phyloP scores from a whole-genome alignment of 768 basidiomycete genomes.

The Leccinum rimulosum region DNA sequence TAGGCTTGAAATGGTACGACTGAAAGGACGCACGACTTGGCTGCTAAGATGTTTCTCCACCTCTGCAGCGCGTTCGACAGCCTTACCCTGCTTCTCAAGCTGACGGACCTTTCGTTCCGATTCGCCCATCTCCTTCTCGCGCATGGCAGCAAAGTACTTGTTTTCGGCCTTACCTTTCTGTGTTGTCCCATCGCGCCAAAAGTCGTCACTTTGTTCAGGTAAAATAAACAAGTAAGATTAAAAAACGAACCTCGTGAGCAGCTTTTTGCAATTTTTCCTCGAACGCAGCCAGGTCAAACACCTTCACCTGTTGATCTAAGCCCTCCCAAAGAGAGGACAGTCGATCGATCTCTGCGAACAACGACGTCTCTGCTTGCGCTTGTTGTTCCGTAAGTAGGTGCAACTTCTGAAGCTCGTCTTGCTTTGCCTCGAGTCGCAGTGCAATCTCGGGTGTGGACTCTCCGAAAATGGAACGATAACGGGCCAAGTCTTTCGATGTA shows the following conservation, averaged over 20 bases:
- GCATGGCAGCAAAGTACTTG: constrained; percentile 89
- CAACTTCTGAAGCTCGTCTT: constrained; percentile 62
- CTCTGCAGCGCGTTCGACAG: constrained; percentile 64
- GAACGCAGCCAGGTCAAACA: constrained; percentile 71
- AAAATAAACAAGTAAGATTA: background rate
- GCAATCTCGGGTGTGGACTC: constrained; percentile 54
- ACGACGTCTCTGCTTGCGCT: constrained; percentile 63
- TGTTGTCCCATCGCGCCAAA: background rate
- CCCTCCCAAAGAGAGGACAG: constrained; percentile 85
- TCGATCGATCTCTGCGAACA: constrained; percentile 84
- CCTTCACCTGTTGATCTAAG: constrained; percentile 80
- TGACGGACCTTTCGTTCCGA: constrained; percentile 64
- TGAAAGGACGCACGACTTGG: constrained; percentile 53
- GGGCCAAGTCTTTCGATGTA: constrained; percentile 47
- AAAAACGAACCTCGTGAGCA: constrained; percentile 60
- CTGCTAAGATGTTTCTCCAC: constrained; percentile 55
- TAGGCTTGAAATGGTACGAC: background rate
- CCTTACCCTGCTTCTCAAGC: constrained; percentile 57
- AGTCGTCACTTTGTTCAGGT: background rate
- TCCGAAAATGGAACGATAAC: constrained; percentile 66
- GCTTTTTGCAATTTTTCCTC: constrained; percentile 72
- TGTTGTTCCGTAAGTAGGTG: constrained; percentile 64
- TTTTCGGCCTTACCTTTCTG: constrained; percentile 97
- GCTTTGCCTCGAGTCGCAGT: constrained; percentile 59
- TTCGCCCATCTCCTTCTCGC: constrained; percentile 82